phyloP scores from a whole-genome alignment of 192 early-diverging fungal genomes.

The Linnemannia elongata region DNA sequence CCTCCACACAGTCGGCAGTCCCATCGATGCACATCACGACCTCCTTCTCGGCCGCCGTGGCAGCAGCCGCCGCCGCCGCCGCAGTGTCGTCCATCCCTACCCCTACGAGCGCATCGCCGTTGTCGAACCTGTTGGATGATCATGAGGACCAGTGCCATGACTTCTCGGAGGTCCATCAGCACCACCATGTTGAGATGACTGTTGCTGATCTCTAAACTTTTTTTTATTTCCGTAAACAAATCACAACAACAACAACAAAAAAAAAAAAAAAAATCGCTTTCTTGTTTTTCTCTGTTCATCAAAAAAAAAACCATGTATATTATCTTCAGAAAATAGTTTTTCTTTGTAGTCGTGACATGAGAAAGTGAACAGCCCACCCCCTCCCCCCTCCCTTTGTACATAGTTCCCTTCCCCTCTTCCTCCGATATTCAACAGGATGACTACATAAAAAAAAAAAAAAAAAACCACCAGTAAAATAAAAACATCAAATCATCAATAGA shows the following conservation, averaged over 20 bases:
- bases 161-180: constrained; percentile 1
- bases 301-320: too few species aligned
- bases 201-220: background rate
- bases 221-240: too few species aligned
- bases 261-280: background rate
- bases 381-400: too few species aligned
- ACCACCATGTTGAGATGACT: constrained; percentile 19
- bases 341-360: too few species aligned
- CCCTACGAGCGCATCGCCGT: constrained; percentile 7
- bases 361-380: too few species aligned
- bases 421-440: too few species aligned
- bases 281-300: too few species aligned
- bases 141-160: constrained; percentile 1
- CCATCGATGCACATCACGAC: constrained; percentile 31
- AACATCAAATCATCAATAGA: too few species aligned
- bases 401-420: too few species aligned
- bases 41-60: background rate
- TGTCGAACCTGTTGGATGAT: constrained; percentile 20
- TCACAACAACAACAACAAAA: constrained; percentile 4
- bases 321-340: background rate
- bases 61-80: background rate
- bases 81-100: constrained; percentile 27
- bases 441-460: too few species aligned
- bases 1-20: constrained; percentile 17
- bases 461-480: too few species aligned